Evolutionary conservation across 305 asterid genomes (phyloP).

Genomic region (Plantago rigida): DNA sequence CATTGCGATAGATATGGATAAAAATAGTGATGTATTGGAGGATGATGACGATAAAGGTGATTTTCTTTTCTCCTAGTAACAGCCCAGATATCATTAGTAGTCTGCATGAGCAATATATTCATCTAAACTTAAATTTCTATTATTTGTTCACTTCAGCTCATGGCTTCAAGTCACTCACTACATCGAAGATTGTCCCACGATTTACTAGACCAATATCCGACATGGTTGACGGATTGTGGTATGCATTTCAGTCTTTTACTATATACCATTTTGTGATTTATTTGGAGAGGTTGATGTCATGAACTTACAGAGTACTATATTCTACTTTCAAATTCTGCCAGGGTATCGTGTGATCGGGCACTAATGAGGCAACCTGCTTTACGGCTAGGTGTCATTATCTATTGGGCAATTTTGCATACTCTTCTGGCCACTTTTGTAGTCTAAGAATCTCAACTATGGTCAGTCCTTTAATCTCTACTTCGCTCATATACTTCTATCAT

Average conservation of each 20-base stretch:
- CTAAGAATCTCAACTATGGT: constrained; percentile 45
- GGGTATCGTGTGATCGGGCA: constrained; percentile 96
- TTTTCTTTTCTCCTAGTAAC: constrained; percentile 16
- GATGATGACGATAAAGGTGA: constrained; percentile 90
- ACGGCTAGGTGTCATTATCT: constrained; percentile 74
- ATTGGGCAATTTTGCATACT: constrained; percentile 84
- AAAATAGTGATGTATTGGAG: constrained; percentile 43
- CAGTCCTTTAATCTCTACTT: constrained; percentile 20
- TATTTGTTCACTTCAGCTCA: constrained; percentile 59
- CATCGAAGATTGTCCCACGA: constrained; percentile 78
- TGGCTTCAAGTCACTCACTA: constrained; percentile 94
- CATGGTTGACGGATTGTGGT: constrained; percentile 91
- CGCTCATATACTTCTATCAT: not conserved
- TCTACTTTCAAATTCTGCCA: constrained; percentile 29
- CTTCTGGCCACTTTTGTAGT: constrained; percentile 68
- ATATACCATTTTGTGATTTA: constrained; percentile 1
- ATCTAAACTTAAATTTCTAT: constrained; percentile 14
- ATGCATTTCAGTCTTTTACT: constrained; percentile 24
- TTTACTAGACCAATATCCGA: constrained; percentile 86
- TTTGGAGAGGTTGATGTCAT: not conserved
- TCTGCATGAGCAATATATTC: constrained; percentile 24
- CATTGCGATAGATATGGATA: constrained; percentile 75
- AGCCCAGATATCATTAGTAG: not conserved
- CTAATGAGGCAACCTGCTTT: constrained; percentile 91
- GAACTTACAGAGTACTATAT: constrained; percentile 1